Base-by-base conservation (phyloP, 2,329 filamentous ascomycete genomes). In the Scedosporium apiospermum region DNA sequence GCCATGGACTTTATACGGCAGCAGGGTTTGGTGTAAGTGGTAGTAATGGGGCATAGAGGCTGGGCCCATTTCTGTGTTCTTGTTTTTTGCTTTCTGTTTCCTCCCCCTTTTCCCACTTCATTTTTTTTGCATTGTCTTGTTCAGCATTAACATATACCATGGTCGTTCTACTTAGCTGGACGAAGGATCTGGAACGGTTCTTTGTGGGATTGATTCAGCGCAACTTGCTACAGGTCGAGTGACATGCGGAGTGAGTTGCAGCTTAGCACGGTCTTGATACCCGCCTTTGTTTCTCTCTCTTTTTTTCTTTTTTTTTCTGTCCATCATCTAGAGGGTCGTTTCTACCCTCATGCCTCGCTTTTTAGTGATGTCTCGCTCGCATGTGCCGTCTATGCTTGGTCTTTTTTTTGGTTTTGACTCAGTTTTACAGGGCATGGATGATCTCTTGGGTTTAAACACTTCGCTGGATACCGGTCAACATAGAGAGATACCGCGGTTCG, bases 1-100 rank as follows among this genome's bases (percentile, higher is more conserved):
- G 93, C 93, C 21, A 63, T 27, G 30, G 61, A 60, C 27, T 63
- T 63, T 53, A 63, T 63, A 23, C 41, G 61, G 61, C 60, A 62
- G 42, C 61, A 63, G 41, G 55, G 57, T n/a, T 9, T 58, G 41
- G 27, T 55, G 26, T 62, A 62, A 51, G 30, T 49, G 21, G 34
- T 51, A 16, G 10, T 16, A 38, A n/a, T 14, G 16, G 27, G 14
- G 46, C 41, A 27, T 23, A 3, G 23, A 3, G 23, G 46, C 34
- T 57, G 26, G 4, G 27, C 42, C 38, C 51, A 18, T 58, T 26
- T 51, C 38, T 53, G 16, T n/a, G 4, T 41, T 58, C 14, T 58
- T 41, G 55, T 58, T 26, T 53, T 58, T 23, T 23, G 12, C 18
- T 41, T 26, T 42, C 14, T 23, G 23, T 34, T 38, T 38, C 41